Evolutionary conservation across 805 yeast species (phyloP).

Genomic region (Kluyveromyces lactis): DNA sequence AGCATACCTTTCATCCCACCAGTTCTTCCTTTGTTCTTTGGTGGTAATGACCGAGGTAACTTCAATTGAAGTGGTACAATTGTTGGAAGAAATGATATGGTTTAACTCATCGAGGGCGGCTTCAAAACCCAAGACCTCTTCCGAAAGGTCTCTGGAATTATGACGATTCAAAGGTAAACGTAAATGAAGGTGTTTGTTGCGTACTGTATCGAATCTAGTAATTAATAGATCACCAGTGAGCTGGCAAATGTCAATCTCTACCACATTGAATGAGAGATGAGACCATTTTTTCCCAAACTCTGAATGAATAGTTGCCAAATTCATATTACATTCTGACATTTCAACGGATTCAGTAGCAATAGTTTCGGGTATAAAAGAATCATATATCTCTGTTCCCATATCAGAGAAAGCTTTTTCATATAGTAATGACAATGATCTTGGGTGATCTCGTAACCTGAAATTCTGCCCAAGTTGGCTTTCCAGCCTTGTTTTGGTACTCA

Average conservation of each 20-base stretch:
- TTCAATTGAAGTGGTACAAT: slow-evolving; percentile 46
- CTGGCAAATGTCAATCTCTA: slow-evolving; percentile 54
- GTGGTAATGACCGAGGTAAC: slow-evolving; percentile 46
- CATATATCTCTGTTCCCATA: slow-evolving; percentile 14
- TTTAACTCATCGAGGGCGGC: slow-evolving; percentile 41
- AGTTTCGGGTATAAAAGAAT: slow-evolving; percentile 8
- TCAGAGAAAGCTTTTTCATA: slow-evolving; percentile 16
- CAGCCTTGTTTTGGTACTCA: slow-evolving; percentile 4
- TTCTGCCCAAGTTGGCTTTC: slow-evolving; percentile 6
- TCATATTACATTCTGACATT: slow-evolving; percentile 2
- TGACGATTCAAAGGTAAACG: slow-evolving; percentile 54
- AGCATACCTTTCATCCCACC: slow-evolving; percentile 70
- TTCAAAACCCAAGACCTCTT: slow-evolving; percentile 33
- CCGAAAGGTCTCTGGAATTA: slow-evolving; percentile 37
- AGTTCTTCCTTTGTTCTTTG: slow-evolving; percentile 50
- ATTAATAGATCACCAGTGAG: slow-evolving; percentile 51
- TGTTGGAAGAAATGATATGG: slow-evolving; percentile 51
- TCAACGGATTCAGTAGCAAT: slow-evolving; percentile 4
- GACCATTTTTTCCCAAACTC: slow-evolving; percentile 4
- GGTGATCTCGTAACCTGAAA: slow-evolving; percentile 15
- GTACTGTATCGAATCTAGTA: slow-evolving; percentile 33
- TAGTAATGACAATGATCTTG: slow-evolving; percentile 16
- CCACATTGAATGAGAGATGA: slow-evolving; percentile 22
- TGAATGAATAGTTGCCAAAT: slow-evolving; percentile 6
- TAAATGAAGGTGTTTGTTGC: slow-evolving; percentile 36